A percentile compares a stretch with the other conserved stretches of the same genome.
These are phyloP conservation scores for Radiomyces spectabilis DNA, from an alignment of 192 early-diverging fungal species.

Conservation along the genomic window DNA sequence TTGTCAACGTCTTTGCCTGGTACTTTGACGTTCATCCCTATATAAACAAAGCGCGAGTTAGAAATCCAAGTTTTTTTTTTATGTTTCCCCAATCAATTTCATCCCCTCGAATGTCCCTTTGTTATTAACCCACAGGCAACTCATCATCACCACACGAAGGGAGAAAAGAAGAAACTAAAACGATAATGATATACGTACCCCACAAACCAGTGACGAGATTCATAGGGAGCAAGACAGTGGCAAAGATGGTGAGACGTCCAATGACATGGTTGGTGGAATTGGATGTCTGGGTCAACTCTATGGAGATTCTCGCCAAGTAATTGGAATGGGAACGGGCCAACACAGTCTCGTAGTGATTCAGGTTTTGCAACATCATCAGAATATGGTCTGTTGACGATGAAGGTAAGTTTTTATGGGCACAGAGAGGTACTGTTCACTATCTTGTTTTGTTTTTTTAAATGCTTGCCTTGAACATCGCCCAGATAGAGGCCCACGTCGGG, in stretches of 20 bases:
- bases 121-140: no score
- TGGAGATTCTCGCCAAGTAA: constrained; percentile 70
- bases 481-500: constrained; percentile 69
- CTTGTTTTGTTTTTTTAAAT: not conserved
- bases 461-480: constrained; percentile 62
- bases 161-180: not conserved
- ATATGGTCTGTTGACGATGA: constrained; percentile 52
- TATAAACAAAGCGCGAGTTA: no score
- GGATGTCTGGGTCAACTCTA: constrained; percentile 65
- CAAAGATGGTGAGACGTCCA: constrained; percentile 80
- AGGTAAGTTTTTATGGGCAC: not conserved
- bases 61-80: no score
- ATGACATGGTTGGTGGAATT: constrained; percentile 88
- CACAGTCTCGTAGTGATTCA: constrained; percentile 68
- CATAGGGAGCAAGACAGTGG: constrained; percentile 85
- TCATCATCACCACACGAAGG: no score
- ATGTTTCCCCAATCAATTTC: no score
- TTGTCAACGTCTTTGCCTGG: constrained; percentile 16
- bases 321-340: constrained; percentile 66
- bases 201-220: constrained; percentile 81
- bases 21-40: constrained; percentile 23
- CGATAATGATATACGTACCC: constrained; percentile 34
- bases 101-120: no score
- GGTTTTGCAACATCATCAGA: constrained; percentile 68
- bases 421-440: not conserved